phyloP scores from a whole-genome alignment of 495 filamentous ascomycete genomes.

The Talaromyces trachyspermus region DNA sequence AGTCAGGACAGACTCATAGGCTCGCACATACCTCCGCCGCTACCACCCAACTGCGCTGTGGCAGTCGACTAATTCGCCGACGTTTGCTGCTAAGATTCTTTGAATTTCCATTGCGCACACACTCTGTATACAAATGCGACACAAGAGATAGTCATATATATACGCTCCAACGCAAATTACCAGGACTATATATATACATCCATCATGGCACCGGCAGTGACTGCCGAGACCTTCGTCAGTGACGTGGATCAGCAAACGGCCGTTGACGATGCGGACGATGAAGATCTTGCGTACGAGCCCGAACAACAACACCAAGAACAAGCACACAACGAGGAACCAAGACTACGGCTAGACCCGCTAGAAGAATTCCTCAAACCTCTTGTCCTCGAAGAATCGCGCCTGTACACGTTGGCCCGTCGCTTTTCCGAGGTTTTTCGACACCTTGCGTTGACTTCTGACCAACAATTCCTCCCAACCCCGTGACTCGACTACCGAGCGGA shows the following conservation, averaged over 20 bases:
- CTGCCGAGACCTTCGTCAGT: conserved; percentile 23
- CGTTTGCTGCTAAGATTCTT: too few species aligned
- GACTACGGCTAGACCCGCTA: conserved; percentile 25
- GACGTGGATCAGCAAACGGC: conserved; percentile 31
- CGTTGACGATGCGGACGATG: conserved; percentile 33
- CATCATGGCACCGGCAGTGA: conserved; percentile 26
- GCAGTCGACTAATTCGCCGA: too few species aligned
- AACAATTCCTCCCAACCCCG: conserved; percentile 78
- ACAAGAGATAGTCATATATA: too few species aligned
- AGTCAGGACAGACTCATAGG: not conserved
- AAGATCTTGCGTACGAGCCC: conserved; percentile 24
- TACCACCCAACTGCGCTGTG: too few species aligned
- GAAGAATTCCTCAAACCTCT: conserved; percentile 36
- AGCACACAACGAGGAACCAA: conserved; percentile 19
- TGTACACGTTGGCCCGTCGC: conserved; percentile 53
- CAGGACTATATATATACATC: not conserved
- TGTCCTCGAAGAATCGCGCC: conserved; percentile 33
- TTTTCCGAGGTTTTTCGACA: conserved; percentile 54
- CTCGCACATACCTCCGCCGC: not conserved
- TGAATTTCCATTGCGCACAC: too few species aligned
- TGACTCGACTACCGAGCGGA: conserved; percentile 60
- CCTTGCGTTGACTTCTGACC: conserved; percentile 55
- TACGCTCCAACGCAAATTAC: not conserved
- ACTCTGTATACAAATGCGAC: too few species aligned
- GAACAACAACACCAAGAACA: conserved; percentile 22